These are phyloP conservation scores for Pyrus pyrifolia DNA, from an alignment of 306 rosid species.

Conservation along the genomic window DNA sequence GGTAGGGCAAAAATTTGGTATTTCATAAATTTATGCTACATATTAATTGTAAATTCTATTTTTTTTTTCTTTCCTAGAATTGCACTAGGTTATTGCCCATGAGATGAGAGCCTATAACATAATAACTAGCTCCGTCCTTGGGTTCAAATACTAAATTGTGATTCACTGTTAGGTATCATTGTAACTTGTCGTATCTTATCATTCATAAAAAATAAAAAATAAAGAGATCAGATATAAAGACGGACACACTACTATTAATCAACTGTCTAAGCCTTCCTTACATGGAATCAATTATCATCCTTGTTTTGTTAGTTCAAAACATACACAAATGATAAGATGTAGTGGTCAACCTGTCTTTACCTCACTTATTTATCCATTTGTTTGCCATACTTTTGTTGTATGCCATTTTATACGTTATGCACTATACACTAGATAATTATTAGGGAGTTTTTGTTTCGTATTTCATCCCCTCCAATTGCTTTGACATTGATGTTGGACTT, in stretches of 20 bases:
- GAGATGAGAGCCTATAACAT: neutral
- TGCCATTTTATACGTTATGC: neutral
- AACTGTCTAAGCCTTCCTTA: neutral
- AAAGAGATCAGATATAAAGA: too few species aligned
- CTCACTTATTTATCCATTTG: neutral
- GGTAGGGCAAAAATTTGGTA: neutral
- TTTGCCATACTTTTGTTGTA: neutral
- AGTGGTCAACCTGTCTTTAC: slow-evolving; percentile 4
- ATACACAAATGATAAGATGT: neutral
- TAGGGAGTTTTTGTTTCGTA: neutral
- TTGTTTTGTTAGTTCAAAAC: neutral
- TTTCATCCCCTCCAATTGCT: neutral
- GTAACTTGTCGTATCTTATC: neutral
- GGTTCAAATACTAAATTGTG: too few species aligned
- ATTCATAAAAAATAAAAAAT: too few species aligned
- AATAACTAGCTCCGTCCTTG: neutral
- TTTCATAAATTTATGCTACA: neutral
- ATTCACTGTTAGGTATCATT: too few species aligned
- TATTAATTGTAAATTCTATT: too few species aligned
- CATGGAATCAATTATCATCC: neutral
- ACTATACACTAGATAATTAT: too few species aligned
- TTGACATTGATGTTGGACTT: neutral
- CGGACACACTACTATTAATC: neutral
- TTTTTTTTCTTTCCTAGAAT: too few species aligned
- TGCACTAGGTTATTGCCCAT: neutral